phyloP scores from a whole-genome alignment of 805 yeast genomes.

The Kregervanrija pseudodelftensis region DNA sequence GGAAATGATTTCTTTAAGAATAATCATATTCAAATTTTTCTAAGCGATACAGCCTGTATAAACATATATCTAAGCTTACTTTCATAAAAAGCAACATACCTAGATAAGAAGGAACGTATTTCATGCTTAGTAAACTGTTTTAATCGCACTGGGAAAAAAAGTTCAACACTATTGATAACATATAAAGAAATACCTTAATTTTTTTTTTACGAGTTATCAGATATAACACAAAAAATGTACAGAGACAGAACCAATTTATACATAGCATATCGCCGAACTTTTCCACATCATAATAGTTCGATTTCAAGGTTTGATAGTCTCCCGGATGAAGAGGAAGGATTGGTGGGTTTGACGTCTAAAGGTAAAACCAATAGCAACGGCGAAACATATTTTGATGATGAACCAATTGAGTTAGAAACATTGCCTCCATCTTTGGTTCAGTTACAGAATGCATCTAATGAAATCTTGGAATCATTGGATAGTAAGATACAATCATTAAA shows the following conservation, averaged over 20 bases:
- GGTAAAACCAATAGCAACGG: conserved; percentile 18
- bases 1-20: too few relatives aligned
- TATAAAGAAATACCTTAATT: too few relatives aligned
- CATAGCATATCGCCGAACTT: conserved; percentile 82
- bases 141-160: too few relatives aligned
- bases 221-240: conserved; percentile 44
- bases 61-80: too few relatives aligned
- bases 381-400: conserved; percentile 9
- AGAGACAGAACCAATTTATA: conserved; percentile 92
- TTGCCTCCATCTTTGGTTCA: conserved; percentile 78
- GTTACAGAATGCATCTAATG: conserved; percentile 65
- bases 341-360: conserved; percentile 29
- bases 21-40: too few relatives aligned
- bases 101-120: too few relatives aligned
- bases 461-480: conserved; percentile 30
- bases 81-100: too few relatives aligned
- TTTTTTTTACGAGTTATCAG: too few relatives aligned
- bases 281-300: conserved; percentile 52
- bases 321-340: conserved; percentile 53
- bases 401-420: conserved; percentile 49
- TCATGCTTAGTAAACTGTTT: too few relatives aligned
- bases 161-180: too few relatives aligned
- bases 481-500: conserved; percentile 37
- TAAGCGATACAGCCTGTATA: too few relatives aligned
- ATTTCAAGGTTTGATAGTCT: conserved; percentile 29